phyloP scores from a whole-genome alignment of 2,329 filamentous ascomycete genomes.

The Clonostachys solani region DNA sequence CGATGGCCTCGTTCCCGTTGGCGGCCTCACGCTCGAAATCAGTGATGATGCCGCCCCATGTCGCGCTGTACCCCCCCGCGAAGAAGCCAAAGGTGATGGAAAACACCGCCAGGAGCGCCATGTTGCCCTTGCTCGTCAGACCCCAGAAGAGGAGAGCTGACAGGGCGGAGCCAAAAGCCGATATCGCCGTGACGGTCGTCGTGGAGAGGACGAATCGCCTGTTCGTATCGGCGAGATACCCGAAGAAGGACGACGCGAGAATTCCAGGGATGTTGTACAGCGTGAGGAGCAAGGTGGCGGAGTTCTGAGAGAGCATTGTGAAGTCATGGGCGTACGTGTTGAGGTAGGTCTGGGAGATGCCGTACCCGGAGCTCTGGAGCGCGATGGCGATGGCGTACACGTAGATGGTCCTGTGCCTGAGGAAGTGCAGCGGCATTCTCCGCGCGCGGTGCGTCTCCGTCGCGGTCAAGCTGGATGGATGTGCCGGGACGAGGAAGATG shows the following conservation, averaged over 20 bases:
- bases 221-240: conserved; percentile 8
- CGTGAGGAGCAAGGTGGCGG: conserved; percentile 6
- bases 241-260: conserved; percentile 6
- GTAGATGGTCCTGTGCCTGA: conserved; percentile 4
- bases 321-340: conserved; percentile 6
- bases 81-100: conserved; percentile 10
- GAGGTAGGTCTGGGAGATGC: conserved; percentile 9
- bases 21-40: conserved; percentile 7
- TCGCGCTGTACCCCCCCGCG: conserved; percentile 9
- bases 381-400: conserved; percentile 6
- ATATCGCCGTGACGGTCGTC: conserved; percentile 3
- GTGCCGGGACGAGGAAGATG: conserved; percentile 5
- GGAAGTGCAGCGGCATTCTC: conserved; percentile 4
- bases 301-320: conserved; percentile 5
- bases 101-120: conserved; percentile 6
- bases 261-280: conserved; percentile 8
- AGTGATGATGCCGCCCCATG: conserved; percentile 9
- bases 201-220: neutral
- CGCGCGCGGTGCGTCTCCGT: neutral
- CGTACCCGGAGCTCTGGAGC: conserved; percentile 8
- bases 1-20: conserved; percentile 7
- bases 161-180: conserved; percentile 4
- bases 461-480: neutral
- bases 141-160: conserved; percentile 9
- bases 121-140: conserved; percentile 3